Percentiles rank a stretch among this genome's conserved stretches.
phyloP scores from a whole-genome alignment of 169 alveolate species.

The Plasmodium vinckei region DNA sequence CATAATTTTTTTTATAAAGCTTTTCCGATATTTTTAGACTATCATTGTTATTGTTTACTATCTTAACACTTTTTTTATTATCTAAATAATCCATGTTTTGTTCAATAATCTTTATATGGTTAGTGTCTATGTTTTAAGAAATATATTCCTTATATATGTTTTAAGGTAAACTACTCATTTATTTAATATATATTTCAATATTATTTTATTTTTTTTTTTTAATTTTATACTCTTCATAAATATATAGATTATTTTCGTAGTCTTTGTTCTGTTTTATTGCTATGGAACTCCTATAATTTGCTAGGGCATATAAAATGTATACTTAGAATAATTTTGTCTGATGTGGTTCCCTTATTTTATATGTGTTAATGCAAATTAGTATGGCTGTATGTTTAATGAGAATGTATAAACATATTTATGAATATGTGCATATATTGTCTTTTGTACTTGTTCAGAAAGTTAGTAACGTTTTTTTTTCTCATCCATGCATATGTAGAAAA shows the following conservation, averaged over 20 bases:
- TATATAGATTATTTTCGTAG: too few relatives aligned
- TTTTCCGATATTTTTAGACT: constrained; percentile 25
- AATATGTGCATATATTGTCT: not conserved
- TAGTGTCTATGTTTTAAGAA: not conserved
- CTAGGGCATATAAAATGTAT: too few relatives aligned
- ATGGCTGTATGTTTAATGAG: not conserved
- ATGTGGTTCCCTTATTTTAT: not conserved
- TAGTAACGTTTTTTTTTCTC: too few relatives aligned
- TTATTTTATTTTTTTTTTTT: too few relatives aligned
- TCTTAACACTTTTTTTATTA: constrained; percentile 15
- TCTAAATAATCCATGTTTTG: constrained; percentile 53
- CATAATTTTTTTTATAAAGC: constrained; percentile 15
- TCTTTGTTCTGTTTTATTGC: too few relatives aligned
- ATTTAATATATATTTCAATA: too few relatives aligned
- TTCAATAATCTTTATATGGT: not conserved
- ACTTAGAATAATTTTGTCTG: too few relatives aligned
- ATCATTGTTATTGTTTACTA: constrained; percentile 7
- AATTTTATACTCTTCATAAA: too few relatives aligned
- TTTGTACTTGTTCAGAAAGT: constrained; percentile 1
- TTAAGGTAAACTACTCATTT: too few relatives aligned
- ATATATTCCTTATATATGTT: not conserved
- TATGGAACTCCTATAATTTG: too few relatives aligned
- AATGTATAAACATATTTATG: not conserved
- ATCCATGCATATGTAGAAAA: not conserved
- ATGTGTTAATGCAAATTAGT: not conserved